phyloP scores from a whole-genome alignment of 1,139 yeast genomes.

The Sporopachydermia cereana region DNA sequence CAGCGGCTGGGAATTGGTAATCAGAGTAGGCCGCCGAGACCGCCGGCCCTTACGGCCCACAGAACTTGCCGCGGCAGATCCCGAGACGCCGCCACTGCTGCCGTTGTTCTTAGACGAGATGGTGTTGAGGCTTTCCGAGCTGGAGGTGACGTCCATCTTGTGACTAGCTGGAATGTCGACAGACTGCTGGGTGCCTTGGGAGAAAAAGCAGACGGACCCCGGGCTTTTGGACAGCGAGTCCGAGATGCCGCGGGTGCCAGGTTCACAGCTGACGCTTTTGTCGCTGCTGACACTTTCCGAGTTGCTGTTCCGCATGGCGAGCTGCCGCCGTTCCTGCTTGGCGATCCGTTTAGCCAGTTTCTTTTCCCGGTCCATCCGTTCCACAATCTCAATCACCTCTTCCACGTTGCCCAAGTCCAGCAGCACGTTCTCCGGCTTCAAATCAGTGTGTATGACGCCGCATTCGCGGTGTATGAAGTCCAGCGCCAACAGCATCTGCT shows the following conservation, averaged over 20 bases:
- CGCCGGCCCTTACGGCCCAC: slow-evolving; percentile 27
- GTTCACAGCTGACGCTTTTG: not conserved
- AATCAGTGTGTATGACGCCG: slow-evolving; percentile 86
- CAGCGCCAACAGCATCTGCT: slow-evolving; percentile 62
- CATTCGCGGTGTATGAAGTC: slow-evolving; percentile 77
- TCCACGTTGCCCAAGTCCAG: slow-evolving; percentile 73
- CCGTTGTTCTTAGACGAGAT: no score
- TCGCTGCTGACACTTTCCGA: not conserved
- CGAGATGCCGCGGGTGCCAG: not conserved
- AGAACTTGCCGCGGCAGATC: no score
- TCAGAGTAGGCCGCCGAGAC: slow-evolving; percentile 61
- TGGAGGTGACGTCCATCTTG: no score
- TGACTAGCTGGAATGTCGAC: no score
- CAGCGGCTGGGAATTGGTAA: slow-evolving; percentile 79
- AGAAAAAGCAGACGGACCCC: no score
- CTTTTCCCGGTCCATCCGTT: slow-evolving; percentile 26
- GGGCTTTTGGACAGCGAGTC: not conserved
- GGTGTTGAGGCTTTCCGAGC: no score
- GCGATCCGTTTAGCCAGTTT: slow-evolving; percentile 9
- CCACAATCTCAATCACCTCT: slow-evolving; percentile 46
- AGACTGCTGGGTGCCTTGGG: no score
- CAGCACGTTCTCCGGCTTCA: slow-evolving; percentile 84
- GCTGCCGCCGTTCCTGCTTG: not conserved
- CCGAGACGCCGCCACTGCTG: no score
- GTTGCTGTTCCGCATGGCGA: not conserved